Base-by-base conservation (phyloP, 1,284 basidiomycete genomes). In the Ganoderma multipileum region DNA sequence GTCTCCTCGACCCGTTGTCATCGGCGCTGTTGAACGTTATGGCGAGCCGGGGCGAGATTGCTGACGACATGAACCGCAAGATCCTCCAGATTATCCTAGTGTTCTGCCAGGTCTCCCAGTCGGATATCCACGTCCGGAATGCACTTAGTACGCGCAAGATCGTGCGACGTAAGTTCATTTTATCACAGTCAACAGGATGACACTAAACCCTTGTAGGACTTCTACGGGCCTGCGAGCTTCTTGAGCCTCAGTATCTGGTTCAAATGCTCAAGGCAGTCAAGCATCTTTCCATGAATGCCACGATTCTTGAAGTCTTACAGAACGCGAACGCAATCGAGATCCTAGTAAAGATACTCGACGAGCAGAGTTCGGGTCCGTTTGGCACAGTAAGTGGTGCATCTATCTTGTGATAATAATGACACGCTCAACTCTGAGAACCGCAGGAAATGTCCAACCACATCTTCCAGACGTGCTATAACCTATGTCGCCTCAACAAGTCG, bases 241-340 rank as follows among this genome's bases (percentile, higher is more conserved):
- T 97, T 12, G 92, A 95, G 61, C 91, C 93, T 14, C 92, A 95
- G 67, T 91, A 95, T 72, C 86, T 98, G 23, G 93, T 96, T 2
- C 89, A 92, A 36, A 91, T 97, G 84, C 88, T 99, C 73, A 98
- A 98, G 82, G 95, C 96, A 1, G 90, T 99, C 78, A 98, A 99
- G 79, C 97, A 98, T 78, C 84, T 99, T 2, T 97, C 96, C 3
- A 99, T 98, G 89, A 95, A 93, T 70, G 88, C 96, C 0, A 92
- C 90, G 2, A 83, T 98, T 23, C 89, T 98, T 38, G 96, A 99
- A 75, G 93, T 97, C 5, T 84, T 99, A 20, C 97, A 99, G 80
- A 98, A 98, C 73, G 95, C 96, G 41, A 98, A 98, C 76, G 93
- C 95, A 1, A 94, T 99, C 71, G 96, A 98, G 78, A 91, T 95